Base-by-base conservation (phyloP, 1,284 basidiomycete species). In the Tilletia horrida region DNA sequence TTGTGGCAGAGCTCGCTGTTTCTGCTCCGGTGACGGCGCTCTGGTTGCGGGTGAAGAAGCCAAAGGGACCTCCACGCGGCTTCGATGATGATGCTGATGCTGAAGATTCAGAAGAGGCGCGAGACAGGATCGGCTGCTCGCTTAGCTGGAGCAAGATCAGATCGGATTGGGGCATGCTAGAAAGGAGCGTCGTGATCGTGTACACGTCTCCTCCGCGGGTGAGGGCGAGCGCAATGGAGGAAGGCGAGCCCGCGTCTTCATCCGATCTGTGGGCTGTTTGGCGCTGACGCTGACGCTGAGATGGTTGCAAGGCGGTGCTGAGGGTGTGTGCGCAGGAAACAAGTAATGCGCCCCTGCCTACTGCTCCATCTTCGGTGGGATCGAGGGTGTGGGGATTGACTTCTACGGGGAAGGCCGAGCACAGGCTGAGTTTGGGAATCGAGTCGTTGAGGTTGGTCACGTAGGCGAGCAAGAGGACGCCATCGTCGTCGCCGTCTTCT, bases 301-400 rank as follows among this genome's bases (percentile, higher is more conserved):
- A 35, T 40, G 73, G 35, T 18, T 50, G 66, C 55, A n/a, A 40
- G n/a, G 21, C 61, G 23, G 63, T 35, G 68, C 66, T 67, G 29
- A 90, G 76, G 2, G 89, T 89, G 77, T 90, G 89, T 3, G 87
- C 87, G 72, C 89, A 90, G 0, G 87, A 87, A 14, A 89, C 76
- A 29, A 89, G 76, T 11, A 87, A 71, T 2, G 83, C 81, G 1
- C 75, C 79, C 14, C 65, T 69, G 29, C 85, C 83, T 2, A 77
- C 81, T 3, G 76, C 79, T 14, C 52, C 61, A 27, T 67, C 57
- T 13, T 55, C 66, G 18, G 31, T 63, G 2, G 62, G 14, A 9
- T 68, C 50, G 45, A 74, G 74, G 13, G 67, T 67, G 35, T 76
- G 14, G 6, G 55, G 27, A 16, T 59, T 73, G 8, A 76, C 79